Percentiles rank a stretch among this genome's conserved stretches.
Conservation (phyloP, 2,329 filamentous ascomycete species). For the Colletotrichum truncatum region DNA sequence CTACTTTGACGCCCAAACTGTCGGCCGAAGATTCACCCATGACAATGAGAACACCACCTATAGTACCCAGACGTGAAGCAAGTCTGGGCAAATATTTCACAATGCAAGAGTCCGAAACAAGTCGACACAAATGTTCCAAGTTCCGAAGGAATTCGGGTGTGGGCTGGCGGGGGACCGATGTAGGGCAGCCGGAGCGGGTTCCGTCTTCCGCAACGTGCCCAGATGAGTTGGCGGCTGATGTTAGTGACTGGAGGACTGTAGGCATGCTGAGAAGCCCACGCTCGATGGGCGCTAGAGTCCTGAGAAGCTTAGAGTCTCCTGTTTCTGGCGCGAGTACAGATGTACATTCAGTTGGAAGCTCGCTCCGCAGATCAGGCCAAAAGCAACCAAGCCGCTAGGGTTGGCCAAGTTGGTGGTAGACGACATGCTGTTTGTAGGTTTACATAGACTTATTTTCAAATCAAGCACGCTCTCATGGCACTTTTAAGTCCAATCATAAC, state of each 20-base stretch:
- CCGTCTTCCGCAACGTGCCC: conserved; percentile 25
- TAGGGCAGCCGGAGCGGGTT: not conserved
- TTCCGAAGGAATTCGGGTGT: not conserved
- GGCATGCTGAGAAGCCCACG: conserved; percentile 16
- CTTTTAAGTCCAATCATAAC: not conserved
- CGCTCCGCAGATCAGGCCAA: not conserved
- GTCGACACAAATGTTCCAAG: conserved; percentile 1
- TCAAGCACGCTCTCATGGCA: not conserved
- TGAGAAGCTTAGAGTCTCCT: conserved; percentile 1
- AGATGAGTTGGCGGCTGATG: not conserved
- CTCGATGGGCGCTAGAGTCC: conserved; percentile 14
- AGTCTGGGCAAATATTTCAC: conserved; percentile 19
- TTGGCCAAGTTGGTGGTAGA: conserved; percentile 19
- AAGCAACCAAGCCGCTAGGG: conserved; percentile 16
- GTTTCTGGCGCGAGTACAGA: not conserved
- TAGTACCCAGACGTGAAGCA: conserved; percentile 20
- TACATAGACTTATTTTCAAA: not conserved
- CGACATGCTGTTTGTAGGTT: conserved; percentile 18
- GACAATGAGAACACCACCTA: not conserved
- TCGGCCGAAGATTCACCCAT: not conserved
- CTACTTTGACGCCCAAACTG: not conserved
- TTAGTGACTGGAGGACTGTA: not conserved
- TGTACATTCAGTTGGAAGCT: not conserved
- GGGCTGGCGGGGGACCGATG: not conserved
- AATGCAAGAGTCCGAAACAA: not conserved